Evolutionary conservation across 768 basidiomycete genomes (phyloP).

Genomic region (Lentinula edodes): DNA sequence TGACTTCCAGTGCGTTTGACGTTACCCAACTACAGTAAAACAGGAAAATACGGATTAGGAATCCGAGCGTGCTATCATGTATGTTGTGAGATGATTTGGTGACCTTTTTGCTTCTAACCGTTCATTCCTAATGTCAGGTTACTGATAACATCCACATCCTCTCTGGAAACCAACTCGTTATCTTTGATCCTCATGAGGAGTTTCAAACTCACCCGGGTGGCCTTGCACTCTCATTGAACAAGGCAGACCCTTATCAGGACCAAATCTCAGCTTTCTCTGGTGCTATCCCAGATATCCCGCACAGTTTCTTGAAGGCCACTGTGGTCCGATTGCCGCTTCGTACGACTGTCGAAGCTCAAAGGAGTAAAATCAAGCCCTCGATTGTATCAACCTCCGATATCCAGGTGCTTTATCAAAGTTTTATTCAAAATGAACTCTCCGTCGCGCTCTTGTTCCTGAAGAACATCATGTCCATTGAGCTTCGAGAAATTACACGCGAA

Average conservation of each 20-base stretch:
- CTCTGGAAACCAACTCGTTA: constrained; percentile 18
- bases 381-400: constrained; percentile 13
- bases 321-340: constrained; percentile 26
- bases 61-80: constrained; percentile 26
- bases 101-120: neutral
- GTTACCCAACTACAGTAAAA: constrained; percentile 14
- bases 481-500: constrained; percentile 16
- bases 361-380: constrained; percentile 9
- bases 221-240: constrained; percentile 8
- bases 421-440: constrained; percentile 19
- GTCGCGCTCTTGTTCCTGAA: constrained; percentile 22
- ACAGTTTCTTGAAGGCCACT: constrained; percentile 14
- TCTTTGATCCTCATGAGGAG: constrained; percentile 24
- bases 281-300: neutral
- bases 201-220: constrained; percentile 11
- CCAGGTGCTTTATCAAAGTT: constrained; percentile 15
- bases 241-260: constrained; percentile 10
- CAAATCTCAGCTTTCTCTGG: constrained; percentile 18
- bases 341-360: constrained; percentile 9
- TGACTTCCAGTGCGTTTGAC: neutral
- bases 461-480: constrained; percentile 19
- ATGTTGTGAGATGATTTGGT: neutral
- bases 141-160: constrained; percentile 26
- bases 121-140: constrained; percentile 12
- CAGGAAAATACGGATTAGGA: constrained; percentile 26